Evolutionary conservation across 2,329 filamentous ascomycete species (phyloP), one percentile per base, ranked within the genome.

Genomic region (Nannizzia gypsea): DNA sequence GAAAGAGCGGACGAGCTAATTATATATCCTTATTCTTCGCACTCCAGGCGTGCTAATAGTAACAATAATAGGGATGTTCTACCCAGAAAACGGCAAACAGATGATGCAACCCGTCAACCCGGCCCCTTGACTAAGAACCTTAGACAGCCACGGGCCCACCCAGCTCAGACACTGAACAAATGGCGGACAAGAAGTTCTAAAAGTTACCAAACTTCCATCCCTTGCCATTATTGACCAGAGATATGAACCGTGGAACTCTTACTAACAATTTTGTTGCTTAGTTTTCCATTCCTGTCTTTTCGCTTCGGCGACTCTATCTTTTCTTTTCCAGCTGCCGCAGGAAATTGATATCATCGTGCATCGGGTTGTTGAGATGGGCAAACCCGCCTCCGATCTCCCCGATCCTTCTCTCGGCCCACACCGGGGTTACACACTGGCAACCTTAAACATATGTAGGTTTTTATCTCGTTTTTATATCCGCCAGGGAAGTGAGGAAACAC

Each of bases 401-500:
- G 13, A 17, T 54, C 24, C 28, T 54, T 54, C 15, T 15, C n/a
- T 31, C 50, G 50, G 50, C 50, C 50, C 50, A 54, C 50, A 54
- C n/a, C 50, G 50, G 50, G 50, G 26, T 20, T n/a, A 54, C 50
- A 54, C 50, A 31, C 50, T 54, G 24, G 50, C 50, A 54, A 54
- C 50, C 50, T 54, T 31, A 54, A 54, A 28, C 20, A 3, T 3
- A 50, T 26, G 22, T 50, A 22, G 24, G 38, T 8, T 24, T 50
- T 26, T 26, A 28, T 50, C 11, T 26, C 20, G 15, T 50, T 26
- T 24, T 42, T 42, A 42, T 22, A 26, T 50, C 31, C 31, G 9
- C 44, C 20, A 26, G 22, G 22, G 20, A 50, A 11, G 20, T 3
- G 3, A 24, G 44, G 22, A 50, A 50, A 50, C 20, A 50, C 44